Base-by-base conservation (phyloP, 768 basidiomycete genomes). In the Dioszegia hungarica region DNA sequence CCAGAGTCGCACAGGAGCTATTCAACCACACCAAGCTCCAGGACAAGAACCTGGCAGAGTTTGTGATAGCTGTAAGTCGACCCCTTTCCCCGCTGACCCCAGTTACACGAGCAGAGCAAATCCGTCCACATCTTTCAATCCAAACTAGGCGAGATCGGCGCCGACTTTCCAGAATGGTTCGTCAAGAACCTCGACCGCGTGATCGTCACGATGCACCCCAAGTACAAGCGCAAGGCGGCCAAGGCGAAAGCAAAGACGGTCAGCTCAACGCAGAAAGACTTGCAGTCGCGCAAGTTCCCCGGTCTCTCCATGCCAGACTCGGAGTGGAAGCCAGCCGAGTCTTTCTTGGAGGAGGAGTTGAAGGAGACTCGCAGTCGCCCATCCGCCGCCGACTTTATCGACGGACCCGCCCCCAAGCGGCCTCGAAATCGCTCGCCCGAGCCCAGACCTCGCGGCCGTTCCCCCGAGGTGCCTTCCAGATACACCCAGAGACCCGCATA, bases 41-140 rank as follows among this genome's bases (percentile, higher is more conserved):
- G 73, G 93, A 99, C 81, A 94, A 93, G 74, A 87, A 88, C 2
- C 81, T 94, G 44, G 92, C 95, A 12, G 94, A 98, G 79, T 99
- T 93, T 75, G 84, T 98, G 61, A 91, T 99, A 62, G 79, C 83
- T 61, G 72, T 74, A 54, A 65, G 72, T 70, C 31, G 4, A 50
- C 29, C 24, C 5, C 22, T 17, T 54, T 55, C 51, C 52, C 31
- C 33, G 48, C 24, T 22, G 2, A 33, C 12, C 2, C 10, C 49
- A 73, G 74, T 83, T 97, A 56, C 94, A 98, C 77, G 87, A 88
- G 62, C 77, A 88, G 65, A 86, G 87, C 72, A 87, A 86, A 71
- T 85, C 84, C 61, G 80, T 91, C 48, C 79, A 80, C 6, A 83
- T 84, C 44, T 99, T 98, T 83, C 89, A 90, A 78, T 72, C 77